A percentile compares a stretch with the other conserved stretches of the same genome.
These are phyloP conservation scores for Mychonastes homosphaera DNA, from an alignment of 139 green algal species.

Conservation along the genomic window DNA sequence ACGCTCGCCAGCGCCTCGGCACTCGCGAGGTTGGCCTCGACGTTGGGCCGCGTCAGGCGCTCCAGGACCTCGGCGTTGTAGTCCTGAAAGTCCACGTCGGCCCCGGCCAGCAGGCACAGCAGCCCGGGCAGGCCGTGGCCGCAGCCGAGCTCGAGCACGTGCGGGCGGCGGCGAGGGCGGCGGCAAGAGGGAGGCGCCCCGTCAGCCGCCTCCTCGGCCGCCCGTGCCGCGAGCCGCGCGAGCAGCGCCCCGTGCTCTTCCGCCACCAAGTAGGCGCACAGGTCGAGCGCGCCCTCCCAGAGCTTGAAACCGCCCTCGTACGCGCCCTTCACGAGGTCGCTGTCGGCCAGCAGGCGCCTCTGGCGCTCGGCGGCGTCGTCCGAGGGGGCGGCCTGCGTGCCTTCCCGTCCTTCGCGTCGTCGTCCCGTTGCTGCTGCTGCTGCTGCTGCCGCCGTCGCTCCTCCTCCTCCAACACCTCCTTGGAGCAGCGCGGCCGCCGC, in stretches of 20 bases:
- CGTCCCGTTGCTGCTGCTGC: no score
- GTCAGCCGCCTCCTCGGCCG: neutral
- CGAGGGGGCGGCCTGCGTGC: no score
- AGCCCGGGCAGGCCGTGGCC: conserved; percentile 84
- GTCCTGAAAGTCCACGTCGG: conserved; percentile 71
- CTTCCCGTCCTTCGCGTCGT: no score
- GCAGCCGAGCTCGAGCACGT: conserved; percentile 82
- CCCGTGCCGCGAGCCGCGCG: neutral
- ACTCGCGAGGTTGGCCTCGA: conserved; percentile 50
- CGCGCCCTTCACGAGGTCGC: conserved; percentile 43
- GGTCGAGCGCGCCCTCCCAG: conserved; percentile 78
- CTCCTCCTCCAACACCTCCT: no score
- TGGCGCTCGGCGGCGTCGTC: conserved; percentile 8
- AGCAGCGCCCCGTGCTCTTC: conserved; percentile 17
- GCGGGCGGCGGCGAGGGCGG: conserved; percentile 30
- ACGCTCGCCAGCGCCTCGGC: no score
- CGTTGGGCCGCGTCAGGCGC: conserved; percentile 59
- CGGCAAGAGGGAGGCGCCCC: neutral
- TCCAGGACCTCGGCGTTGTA: conserved; percentile 72
- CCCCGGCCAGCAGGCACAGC: conserved; percentile 45
- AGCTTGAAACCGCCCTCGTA: conserved; percentile 86
- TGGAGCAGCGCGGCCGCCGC: conserved; percentile 29
- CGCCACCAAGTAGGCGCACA: conserved; percentile 48
- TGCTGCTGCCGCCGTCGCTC: no score
- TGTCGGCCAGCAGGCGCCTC: conserved; percentile 24